Base-by-base conservation (phyloP, 495 filamentous ascomycete genomes). In the Penicillium daleae region DNA sequence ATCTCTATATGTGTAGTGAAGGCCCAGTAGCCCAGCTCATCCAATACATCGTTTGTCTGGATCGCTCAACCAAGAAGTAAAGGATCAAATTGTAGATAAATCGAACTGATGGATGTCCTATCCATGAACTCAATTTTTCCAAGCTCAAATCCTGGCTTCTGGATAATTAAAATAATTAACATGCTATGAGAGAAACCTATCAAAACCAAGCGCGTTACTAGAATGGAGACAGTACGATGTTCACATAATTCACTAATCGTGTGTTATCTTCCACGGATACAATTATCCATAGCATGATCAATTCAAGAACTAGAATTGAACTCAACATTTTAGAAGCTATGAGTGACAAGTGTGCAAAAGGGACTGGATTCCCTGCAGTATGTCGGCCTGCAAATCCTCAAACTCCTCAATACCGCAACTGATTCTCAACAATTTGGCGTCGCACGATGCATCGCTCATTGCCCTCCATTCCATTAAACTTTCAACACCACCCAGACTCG, bases 401-500 rank as follows among this genome's bases (percentile, higher is more conserved):
- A 63, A 67, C 40, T 67, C 65, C 27, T 67, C 65, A 27, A 67
- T 67, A 6, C 65, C 65, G 31, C 65, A 67, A 44, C 65, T 67
- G 15, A 67, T 29, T 10, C 65, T 46, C 37, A 67, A 31, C n/a
- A 67, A 32, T 6, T 40, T 49, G n/a, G 52, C 33, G 19, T 67
- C 65, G 24, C 65, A 67, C 1, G 51, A 44, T 24, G 52, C 53
- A 35, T 67, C 65, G 49, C 65, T 68, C 93, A 98, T 96, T 24
- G 89, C 83, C 57, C 65, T 76, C 81, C 70, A 80, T 67, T 66
- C 82, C 67, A 98, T 89, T 83, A 97, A 76, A 66, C 90, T 94
- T 84, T 98, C 94, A 9, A 97, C 92, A 2, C 93, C 92, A 3
- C 94, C 94, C 10, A 98, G 75, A 72, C 90, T 93, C 6, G 94